Evolutionary conservation across 2,329 filamentous ascomycete species (phyloP).

Genomic region (Zarea fungicola): DNA sequence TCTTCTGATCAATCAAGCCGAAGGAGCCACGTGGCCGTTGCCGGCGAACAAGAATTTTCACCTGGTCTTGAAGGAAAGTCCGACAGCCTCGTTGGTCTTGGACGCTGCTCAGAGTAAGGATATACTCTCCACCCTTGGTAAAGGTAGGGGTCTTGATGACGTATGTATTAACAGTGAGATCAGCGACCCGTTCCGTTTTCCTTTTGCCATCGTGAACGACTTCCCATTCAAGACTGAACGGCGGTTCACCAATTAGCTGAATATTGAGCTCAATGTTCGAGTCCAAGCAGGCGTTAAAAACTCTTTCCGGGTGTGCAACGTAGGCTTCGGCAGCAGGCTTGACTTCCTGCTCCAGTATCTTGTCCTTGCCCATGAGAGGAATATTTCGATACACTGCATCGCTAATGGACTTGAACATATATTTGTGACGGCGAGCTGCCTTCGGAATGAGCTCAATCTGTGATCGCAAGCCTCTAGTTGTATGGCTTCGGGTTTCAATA

Average conservation of each 20-base stretch:
- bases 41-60: conserved; percentile 79
- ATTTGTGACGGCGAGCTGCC: conserved; percentile 79
- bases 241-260: conserved; percentile 71
- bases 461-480: conserved; percentile 66
- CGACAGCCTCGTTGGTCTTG: conserved; percentile 85
- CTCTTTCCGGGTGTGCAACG: conserved; percentile 49
- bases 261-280: conserved; percentile 72
- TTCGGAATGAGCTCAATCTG: conserved; percentile 80
- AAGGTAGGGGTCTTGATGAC: conserved; percentile 72
- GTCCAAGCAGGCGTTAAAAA: conserved; percentile 72
- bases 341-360: conserved; percentile 78
- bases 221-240: conserved; percentile 90
- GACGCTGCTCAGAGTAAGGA: conserved; percentile 76
- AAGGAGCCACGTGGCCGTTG: conserved; percentile 86
- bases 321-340: conserved; percentile 86
- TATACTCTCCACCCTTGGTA: conserved; percentile 82
- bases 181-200: conserved; percentile 58
- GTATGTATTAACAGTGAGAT: conserved; percentile 58
- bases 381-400: conserved; percentile 75
- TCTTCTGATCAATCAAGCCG: conserved; percentile 76
- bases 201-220: conserved; percentile 84
- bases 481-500: conserved; percentile 48
- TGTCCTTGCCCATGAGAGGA: conserved; percentile 54
- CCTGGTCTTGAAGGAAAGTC: conserved; percentile 76
- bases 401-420: conserved; percentile 74